Conservation (phyloP, 2,329 filamentous ascomycete genomes). For the Colletotrichum spaethianum region DNA sequence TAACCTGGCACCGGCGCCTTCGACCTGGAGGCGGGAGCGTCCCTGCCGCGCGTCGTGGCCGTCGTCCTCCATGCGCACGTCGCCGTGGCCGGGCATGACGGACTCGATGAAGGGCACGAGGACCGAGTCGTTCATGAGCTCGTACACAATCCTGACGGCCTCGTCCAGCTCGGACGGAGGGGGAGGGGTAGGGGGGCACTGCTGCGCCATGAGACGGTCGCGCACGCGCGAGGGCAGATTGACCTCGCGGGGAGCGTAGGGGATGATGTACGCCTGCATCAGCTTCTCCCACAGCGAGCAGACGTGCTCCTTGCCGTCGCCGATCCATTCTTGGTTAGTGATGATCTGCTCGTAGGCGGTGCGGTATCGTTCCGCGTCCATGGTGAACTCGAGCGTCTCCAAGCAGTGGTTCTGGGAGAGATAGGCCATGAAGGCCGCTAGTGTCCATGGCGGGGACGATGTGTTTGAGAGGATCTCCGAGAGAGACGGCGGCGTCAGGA, state of each 20-base stretch:
- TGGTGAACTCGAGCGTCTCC: constrained; percentile 95
- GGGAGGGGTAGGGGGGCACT: constrained; percentile 73
- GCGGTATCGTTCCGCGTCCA: constrained; percentile 90
- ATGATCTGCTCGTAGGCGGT: constrained; percentile 66
- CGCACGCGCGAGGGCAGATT: constrained; percentile 91
- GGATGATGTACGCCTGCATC: constrained; percentile 90
- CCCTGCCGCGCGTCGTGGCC: constrained; percentile 53
- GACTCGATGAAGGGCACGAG: constrained; percentile 91
- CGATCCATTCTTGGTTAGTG: constrained; percentile 57
- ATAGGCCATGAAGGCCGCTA: constrained; percentile 95
- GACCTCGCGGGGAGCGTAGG: constrained; percentile 87
- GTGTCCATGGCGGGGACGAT: constrained; percentile 89
- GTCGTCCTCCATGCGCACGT: constrained; percentile 54
- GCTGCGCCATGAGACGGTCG: constrained; percentile 80
- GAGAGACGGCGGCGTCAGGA: constrained; percentile 74
- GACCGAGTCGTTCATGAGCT: constrained; percentile 98
- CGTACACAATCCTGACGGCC: constrained; percentile 90
- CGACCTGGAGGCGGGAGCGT: constrained; percentile 56
- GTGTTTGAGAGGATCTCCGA: constrained; percentile 90
- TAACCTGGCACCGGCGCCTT: constrained; percentile 50
- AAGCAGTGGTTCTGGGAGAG: constrained; percentile 97
- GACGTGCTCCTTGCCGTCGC: constrained; percentile 73
- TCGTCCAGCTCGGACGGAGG: constrained; percentile 83
- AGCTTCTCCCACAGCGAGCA: constrained; percentile 89
- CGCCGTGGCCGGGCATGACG: constrained; percentile 56